These are phyloP conservation scores for Lagenidium giganteum DNA, from an alignment of 352 stramenopile genomes.

Conservation along the genomic window DNA sequence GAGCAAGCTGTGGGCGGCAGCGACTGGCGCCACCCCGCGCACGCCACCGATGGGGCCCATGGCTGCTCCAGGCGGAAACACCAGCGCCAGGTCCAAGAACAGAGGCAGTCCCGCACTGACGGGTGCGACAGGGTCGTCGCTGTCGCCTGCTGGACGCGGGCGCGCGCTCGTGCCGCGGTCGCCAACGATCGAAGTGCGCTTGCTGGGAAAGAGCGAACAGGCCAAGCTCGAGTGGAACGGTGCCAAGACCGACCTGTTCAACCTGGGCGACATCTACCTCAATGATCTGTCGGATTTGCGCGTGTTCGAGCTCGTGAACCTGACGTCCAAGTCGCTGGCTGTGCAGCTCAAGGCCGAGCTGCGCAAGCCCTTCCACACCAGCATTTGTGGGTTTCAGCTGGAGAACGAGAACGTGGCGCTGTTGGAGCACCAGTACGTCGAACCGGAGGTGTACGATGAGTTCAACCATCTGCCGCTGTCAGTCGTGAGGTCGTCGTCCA, in stretches of 20 bases:
- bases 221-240: conserved; percentile 41
- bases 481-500: conserved; percentile 63
- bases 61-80: too few relatives aligned
- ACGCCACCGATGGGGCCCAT: too few relatives aligned
- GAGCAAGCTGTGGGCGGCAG: too few relatives aligned
- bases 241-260: conserved; percentile 48
- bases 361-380: conserved; percentile 77
- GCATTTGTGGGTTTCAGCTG: conserved; percentile 76
- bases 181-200: conserved; percentile 33
- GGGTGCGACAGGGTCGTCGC: too few relatives aligned
- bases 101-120: too few relatives aligned
- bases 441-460: conserved; percentile 30
- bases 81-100: too few relatives aligned
- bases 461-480: conserved; percentile 76
- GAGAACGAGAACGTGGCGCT: conserved; percentile 85
- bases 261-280: conserved; percentile 80
- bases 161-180: conserved; percentile 20
- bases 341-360: conserved; percentile 71
- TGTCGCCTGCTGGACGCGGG: too few relatives aligned
- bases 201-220: conserved; percentile 64
- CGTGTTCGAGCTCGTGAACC: conserved; percentile 77
- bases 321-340: conserved; percentile 36
- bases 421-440: conserved; percentile 31
- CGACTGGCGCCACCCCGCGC: too few relatives aligned
- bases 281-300: conserved; percentile 84